Percentiles rank a stretch among this genome's conserved stretches.
phyloP scores from a whole-genome alignment of 352 stramenopile genomes.

The Globisporangium iwayamae region DNA sequence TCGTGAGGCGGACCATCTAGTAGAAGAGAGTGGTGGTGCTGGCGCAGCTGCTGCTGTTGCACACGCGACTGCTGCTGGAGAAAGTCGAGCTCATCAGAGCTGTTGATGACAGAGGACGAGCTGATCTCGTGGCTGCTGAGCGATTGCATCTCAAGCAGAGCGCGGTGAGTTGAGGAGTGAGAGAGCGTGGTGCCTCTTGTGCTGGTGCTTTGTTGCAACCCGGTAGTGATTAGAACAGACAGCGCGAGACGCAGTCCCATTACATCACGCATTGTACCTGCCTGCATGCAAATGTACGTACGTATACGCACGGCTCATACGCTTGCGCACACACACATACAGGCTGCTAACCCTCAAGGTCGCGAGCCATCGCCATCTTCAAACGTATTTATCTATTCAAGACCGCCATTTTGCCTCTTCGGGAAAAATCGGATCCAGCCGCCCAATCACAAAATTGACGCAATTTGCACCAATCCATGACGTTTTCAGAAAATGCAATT shows the following conservation, averaged over 20 bases:
- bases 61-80: background rate
- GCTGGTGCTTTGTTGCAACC: background rate
- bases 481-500: background rate
- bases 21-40: constrained; percentile 4
- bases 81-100: constrained; percentile 12
- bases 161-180: constrained; percentile 14
- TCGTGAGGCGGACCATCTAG: background rate
- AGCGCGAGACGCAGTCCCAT: background rate
- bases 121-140: constrained; percentile 13
- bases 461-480: background rate
- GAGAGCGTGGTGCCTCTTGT: background rate
- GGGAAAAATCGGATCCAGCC: background rate
- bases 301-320: background rate
- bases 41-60: background rate
- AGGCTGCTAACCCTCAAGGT: background rate
- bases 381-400: constrained; percentile 3
- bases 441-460: background rate
- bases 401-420: background rate
- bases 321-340: background rate
- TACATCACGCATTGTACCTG: background rate
- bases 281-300: background rate
- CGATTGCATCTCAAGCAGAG: constrained; percentile 14
- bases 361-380: constrained; percentile 1
- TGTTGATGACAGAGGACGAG: constrained; percentile 14
- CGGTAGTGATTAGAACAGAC: background rate